Evolutionary conservation across 495 filamentous ascomycete genomes (phyloP).

Genomic region (Amphirosellinia nigrospora): DNA sequence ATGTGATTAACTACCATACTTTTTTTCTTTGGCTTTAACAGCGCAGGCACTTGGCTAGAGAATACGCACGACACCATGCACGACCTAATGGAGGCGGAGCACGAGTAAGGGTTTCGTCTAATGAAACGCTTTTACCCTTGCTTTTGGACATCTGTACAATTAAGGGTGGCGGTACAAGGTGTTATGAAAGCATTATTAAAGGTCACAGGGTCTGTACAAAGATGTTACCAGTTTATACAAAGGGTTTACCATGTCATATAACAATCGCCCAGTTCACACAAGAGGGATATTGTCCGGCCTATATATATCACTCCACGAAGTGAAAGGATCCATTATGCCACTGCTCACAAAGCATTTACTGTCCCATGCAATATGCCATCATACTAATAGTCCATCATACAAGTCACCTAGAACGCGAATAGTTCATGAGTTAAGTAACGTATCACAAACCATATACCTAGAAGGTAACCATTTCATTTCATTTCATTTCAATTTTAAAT

Average conservation of each 20-base stretch:
- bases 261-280: neutral
- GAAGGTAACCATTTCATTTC: too few relatives aligned
- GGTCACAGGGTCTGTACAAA: neutral
- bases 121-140: conserved; percentile 10
- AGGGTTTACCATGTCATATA: neutral
- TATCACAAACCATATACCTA: neutral
- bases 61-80: neutral
- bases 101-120: neutral
- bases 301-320: neutral
- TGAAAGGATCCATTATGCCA: neutral
- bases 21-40: neutral
- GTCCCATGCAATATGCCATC: neutral
- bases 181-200: neutral
- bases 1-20: neutral
- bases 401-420: neutral
- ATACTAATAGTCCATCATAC: neutral
- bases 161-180: neutral
- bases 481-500: too few relatives aligned
- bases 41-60: conserved; percentile 17
- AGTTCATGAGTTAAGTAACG: neutral
- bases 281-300: neutral
- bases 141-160: conserved; percentile 16
- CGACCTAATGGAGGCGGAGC: neutral
- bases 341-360: neutral
- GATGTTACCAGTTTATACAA: neutral